Evolutionary conservation across 1,284 basidiomycete genomes (phyloP), one percentile per base, ranked within the genome.

Genomic region (Earliella scabrosa): DNA sequence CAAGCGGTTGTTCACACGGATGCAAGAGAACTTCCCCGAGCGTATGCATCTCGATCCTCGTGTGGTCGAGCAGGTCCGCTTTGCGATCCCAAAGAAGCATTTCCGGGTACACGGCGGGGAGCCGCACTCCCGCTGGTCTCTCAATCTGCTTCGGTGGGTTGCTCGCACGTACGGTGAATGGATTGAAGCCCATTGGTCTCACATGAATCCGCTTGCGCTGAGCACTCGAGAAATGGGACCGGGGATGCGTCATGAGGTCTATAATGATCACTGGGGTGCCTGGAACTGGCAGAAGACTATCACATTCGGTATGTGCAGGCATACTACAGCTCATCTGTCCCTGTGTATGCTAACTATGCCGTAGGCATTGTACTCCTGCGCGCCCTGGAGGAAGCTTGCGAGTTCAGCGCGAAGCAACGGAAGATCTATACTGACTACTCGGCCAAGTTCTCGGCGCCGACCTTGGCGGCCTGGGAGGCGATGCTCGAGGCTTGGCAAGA

Each of bases 141-240:
- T 71, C 11, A 68, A 68, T 43, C 68, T 38, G 20, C 11, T 52
- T 1, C 46, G 2, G 0, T 54, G 64, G 1, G 59, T 51, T 10
- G 68, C 58, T 4, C 44, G 62, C n/a, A 72, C 66, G 0, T 66
- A 69, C 50, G 68, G 68, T 2, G 68, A 73, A 45, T 68, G 66
- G 0, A 60, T 71, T n/a, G 71, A 73, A 49, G 50, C 48, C 9
- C 51, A 16, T 5, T 69, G 61, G 68, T 21, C 63, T 7, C 27
- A 52, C 23, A 38, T 63, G 13, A 67, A 67, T 24, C 52, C 51
- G 1, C 56, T 65, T 3, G 59, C 65, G 1, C 44, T 54, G 4
- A 67, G 64, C 24, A 68, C 65, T 1, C 18, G 45, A 13, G 68
- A 69, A 35, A 73, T 71, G 68, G 63, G 59, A 1, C 63, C 63